Conservation (phyloP, 2,329 filamentous ascomycete genomes). For the Emergomyces africanus region DNA sequence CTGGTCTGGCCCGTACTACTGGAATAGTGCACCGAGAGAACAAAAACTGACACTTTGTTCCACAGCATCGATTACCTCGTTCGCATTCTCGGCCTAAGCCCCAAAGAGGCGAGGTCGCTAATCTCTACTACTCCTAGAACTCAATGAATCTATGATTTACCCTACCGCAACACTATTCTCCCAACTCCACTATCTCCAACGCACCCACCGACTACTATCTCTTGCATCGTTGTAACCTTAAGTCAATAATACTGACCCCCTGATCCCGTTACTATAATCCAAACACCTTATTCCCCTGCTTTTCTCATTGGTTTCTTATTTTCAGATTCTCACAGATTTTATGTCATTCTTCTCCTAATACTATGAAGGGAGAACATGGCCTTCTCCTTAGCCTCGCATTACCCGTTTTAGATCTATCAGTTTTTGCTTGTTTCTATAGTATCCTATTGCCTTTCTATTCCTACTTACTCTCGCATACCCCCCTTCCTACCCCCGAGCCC, state of each 20-base stretch:
- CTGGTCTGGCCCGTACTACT: not conserved
- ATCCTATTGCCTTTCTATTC: not conserved
- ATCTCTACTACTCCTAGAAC: slow-evolving; percentile 15
- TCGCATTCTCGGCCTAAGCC: slow-evolving; percentile 46
- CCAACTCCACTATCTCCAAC: not conserved
- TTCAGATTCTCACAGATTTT: not conserved
- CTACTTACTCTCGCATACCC: not conserved
- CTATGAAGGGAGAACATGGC: not conserved
- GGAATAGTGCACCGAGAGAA: too few species aligned
- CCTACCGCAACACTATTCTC: too few species aligned
- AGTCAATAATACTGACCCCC: not conserved
- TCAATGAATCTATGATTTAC: not conserved
- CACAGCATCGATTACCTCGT: slow-evolving; percentile 51
- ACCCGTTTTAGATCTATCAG: not conserved
- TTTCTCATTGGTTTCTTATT: not conserved
- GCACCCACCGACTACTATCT: not conserved
- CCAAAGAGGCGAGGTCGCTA: slow-evolving; percentile 40
- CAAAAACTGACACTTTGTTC: slow-evolving; percentile 3
- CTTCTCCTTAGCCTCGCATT: not conserved
- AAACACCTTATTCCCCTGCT: not conserved
- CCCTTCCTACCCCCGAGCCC: not conserved
- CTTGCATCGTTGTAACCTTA: not conserved
- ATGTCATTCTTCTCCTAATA: not conserved
- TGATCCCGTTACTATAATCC: not conserved
- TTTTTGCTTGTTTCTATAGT: not conserved